Base-by-base conservation (phyloP, 108 stramenopile species). In the Fragilariopsis cylindrus region DNA sequence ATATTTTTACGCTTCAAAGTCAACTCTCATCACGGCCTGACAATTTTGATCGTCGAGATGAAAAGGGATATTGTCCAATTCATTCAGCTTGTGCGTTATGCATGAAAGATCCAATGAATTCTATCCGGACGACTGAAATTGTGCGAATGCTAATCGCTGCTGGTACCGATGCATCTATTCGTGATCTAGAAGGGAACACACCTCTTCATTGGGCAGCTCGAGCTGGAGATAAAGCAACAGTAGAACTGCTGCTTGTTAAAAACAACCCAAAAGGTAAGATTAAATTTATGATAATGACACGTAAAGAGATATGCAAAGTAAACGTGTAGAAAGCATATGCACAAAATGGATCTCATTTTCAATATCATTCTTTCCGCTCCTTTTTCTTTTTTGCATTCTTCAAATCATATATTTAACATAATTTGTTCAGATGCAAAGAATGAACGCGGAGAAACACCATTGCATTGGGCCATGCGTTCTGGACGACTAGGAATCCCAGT, bases 391-490 rank as follows among this genome's bases (percentile, higher is more conserved):
- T 0, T 54, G 53, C n/a, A 15, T 54, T n/a, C 53, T 54, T 54
- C n/a, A n/a, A n/a, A n/a, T 54, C n/a, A 54, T 54, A 2, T 15
- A 54, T n/a, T 54, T 54, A n/a, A 54, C n/a, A n/a, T n/a, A 54
- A 15, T 54, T 54, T 39, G 9, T 44, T 19, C 49, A 84, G 92
- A 97, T 72, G 83, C 84, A 3, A 90, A 80, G 70, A 95, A 97
- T 73, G 75, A 91, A 50, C 49, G 65, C 18, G 93, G 93, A 12
- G 93, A 97, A 57, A 91, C 93, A 45, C 85, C 96, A 13, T 73
- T 95, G 4, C 96, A 95, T 79, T 90, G 92, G 90, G 93, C 96
- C 49, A 86, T 94, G 85, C 83, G 92, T 4, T 74, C 91, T 8
- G 93, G 93, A 40, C 49, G 67, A 39, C 60, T 70, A 40, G 87